Base-by-base conservation (phyloP, 768 basidiomycete genomes). In the Boletus rubescentipes region DNA sequence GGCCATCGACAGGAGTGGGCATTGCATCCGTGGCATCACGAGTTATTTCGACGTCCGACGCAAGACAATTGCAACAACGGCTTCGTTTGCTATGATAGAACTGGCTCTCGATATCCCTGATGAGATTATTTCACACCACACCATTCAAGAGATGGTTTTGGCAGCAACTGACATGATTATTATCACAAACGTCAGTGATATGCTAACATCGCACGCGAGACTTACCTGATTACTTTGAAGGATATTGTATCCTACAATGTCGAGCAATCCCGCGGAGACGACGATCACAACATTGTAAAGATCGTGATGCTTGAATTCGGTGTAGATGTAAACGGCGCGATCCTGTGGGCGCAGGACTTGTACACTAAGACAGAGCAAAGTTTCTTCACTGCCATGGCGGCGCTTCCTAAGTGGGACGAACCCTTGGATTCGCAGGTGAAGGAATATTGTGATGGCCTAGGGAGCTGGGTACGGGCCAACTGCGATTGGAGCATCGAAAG, bases 271-370 rank as follows among this genome's bases (percentile, higher is more conserved):
- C 58, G 53, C 14, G 56, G 60, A 12, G 64, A 66, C 31, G 59
- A 61, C 42, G 30, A 36, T 9, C 65, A 79, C 63, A 79, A 78
- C 54, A 69, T 82, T 14, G 67, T 85, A 21, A 77, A 75, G 0
- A 72, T 79, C 15, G 76, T 80, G 39, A 82, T 81, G 80, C 69
- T 77, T 40, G 72, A 79, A 31, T 38, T 54, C 11, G 35, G 46
- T 4, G 50, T 56, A 4, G 60, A 62, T 14, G 40, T 39, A 12
- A 62, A 61, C 11, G 61, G 61, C 1, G 61, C 61, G 1, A 50
- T 61, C n/a, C n/a, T n/a, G n/a, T n/a, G n/a, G n/a, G n/a, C n/a
- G n/a, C n/a, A n/a, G n/a, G n/a, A n/a, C n/a, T n/a, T n/a, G n/a
- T n/a, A n/a, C n/a, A n/a, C n/a, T n/a, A n/a, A n/a, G n/a, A n/a